These are phyloP conservation scores for Termitomyces sp. DNA, from an alignment of 768 basidiomycete species.

Conservation along the genomic window DNA sequence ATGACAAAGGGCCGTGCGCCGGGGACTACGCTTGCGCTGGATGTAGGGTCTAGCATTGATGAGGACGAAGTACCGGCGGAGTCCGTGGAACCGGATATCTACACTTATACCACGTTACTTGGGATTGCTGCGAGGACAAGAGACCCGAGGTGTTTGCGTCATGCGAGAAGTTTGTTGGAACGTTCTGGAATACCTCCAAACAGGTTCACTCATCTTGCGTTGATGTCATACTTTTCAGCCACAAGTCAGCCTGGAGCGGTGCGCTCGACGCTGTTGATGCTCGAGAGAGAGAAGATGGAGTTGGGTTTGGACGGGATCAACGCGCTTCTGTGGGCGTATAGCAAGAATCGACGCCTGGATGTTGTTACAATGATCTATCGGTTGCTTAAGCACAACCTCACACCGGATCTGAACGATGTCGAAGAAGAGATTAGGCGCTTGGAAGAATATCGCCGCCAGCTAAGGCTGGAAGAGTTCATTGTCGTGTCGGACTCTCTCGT, in stretches of 20 bases:
- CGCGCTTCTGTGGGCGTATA: conserved; percentile 65
- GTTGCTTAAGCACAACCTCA: conserved; percentile 48
- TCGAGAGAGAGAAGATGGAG: conserved; percentile 43
- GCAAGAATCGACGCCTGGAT: conserved; percentile 43
- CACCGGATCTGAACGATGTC: conserved; percentile 26
- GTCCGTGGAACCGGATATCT: conserved; percentile 49
- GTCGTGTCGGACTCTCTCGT: conserved; percentile 31
- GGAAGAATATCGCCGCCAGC: conserved; percentile 24
- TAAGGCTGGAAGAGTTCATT: conserved; percentile 42
- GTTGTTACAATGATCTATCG: conserved; percentile 59
- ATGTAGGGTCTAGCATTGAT: conserved; percentile 9
- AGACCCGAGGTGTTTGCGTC: conserved; percentile 35
- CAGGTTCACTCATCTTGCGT: conserved; percentile 53
- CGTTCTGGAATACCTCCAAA: conserved; percentile 51
- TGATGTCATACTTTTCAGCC: conserved; percentile 50
- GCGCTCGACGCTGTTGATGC: conserved; percentile 45
- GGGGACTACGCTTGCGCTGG: conserved; percentile 24
- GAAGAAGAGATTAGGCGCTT: conserved; percentile 23
- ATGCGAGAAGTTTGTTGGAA: conserved; percentile 47
- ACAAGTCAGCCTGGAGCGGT: conserved; percentile 45
- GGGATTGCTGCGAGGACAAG: conserved; percentile 53
- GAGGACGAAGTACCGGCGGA: conserved; percentile 10
- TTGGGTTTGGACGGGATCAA: conserved; percentile 66
- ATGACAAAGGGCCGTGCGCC: conserved; percentile 43
- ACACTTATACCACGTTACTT: conserved; percentile 66